phyloP scores from a whole-genome alignment of 2,329 filamentous ascomycete species.

The Claviceps sp. region DNA sequence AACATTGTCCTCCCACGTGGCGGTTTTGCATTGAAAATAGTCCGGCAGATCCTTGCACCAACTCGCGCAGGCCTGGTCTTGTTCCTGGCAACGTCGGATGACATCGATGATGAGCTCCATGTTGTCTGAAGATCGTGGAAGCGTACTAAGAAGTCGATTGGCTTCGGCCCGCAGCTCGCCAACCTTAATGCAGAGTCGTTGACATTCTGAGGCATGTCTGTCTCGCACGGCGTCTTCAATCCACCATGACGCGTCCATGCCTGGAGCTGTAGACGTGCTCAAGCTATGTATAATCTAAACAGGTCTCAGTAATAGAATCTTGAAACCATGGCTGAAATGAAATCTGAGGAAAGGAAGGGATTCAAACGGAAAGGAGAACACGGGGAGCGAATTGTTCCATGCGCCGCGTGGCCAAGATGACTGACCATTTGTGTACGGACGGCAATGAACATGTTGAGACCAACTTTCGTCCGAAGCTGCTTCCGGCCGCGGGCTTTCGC shows the following conservation, averaged over 20 bases:
- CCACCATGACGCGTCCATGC: slow-evolving; percentile 48
- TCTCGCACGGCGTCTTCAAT: slow-evolving; percentile 38
- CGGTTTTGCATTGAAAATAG: slow-evolving; percentile 36
- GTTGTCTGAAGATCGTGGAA: slow-evolving; percentile 33
- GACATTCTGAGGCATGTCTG: slow-evolving; percentile 31
- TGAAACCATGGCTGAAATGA: background rate
- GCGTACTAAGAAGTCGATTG: slow-evolving; percentile 33
- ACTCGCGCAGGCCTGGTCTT: slow-evolving; percentile 37
- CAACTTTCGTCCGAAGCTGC: slow-evolving; percentile 39
- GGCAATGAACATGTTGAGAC: slow-evolving; percentile 42
- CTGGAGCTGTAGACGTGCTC: slow-evolving; percentile 36
- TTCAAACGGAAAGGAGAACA: no score
- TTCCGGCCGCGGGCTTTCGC: slow-evolving; percentile 43
- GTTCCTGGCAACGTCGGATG: slow-evolving; percentile 35
- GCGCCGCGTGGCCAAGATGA: background rate
- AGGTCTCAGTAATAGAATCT: slow-evolving; percentile 2
- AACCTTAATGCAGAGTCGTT: slow-evolving; percentile 38
- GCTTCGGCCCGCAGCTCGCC: slow-evolving; percentile 43
- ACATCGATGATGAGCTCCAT: slow-evolving; percentile 36
- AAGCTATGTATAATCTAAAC: slow-evolving; percentile 44
- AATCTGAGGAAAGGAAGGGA: background rate
- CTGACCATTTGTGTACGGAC: slow-evolving; percentile 48
- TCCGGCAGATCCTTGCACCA: slow-evolving; percentile 40
- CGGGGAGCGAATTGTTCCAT: background rate
- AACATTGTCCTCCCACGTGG: slow-evolving; percentile 43